Conservation (phyloP, 371 early-diverging fungal species). For the Saksenaea vasiformis region DNA sequence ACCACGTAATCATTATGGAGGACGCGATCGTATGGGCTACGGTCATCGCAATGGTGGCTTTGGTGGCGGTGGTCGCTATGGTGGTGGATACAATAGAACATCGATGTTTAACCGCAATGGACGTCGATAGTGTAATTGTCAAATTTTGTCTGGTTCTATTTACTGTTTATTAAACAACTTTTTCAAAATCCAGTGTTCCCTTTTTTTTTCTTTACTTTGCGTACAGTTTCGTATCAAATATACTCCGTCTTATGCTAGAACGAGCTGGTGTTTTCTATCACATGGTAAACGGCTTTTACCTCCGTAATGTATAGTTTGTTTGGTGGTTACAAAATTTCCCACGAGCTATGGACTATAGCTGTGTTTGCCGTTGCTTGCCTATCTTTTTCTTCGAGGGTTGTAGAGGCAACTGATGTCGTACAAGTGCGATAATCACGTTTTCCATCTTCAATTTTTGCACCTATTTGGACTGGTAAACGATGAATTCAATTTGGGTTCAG, state of each 20-base stretch:
- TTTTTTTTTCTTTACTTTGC: background rate
- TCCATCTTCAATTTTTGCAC: conserved; percentile 8
- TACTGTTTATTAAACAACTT: background rate
- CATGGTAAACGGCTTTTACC: background rate
- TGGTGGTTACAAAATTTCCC: background rate
- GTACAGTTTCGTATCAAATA: too few relatives aligned
- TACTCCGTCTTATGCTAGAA: too few relatives aligned
- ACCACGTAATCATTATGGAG: conserved; percentile 30
- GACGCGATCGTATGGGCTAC: conserved; percentile 28
- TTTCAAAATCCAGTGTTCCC: background rate
- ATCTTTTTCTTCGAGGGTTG: background rate
- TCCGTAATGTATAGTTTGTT: background rate
- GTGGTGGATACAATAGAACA: conserved; percentile 10
- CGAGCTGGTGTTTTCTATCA: too few relatives aligned
- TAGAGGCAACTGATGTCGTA: background rate
- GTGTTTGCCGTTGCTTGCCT: background rate
- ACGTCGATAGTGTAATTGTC: background rate
- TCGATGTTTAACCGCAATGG: background rate
- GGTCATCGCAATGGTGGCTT: conserved; percentile 22
- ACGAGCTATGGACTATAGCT: background rate
- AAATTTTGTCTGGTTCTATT: background rate
- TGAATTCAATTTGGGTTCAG: background rate
- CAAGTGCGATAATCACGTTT: conserved; percentile 12
- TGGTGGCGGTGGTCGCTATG: conserved; percentile 17
- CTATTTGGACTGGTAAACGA: background rate